Evolutionary conservation across 768 basidiomycete species (phyloP).

Genomic region (Boletus bicolor): DNA sequence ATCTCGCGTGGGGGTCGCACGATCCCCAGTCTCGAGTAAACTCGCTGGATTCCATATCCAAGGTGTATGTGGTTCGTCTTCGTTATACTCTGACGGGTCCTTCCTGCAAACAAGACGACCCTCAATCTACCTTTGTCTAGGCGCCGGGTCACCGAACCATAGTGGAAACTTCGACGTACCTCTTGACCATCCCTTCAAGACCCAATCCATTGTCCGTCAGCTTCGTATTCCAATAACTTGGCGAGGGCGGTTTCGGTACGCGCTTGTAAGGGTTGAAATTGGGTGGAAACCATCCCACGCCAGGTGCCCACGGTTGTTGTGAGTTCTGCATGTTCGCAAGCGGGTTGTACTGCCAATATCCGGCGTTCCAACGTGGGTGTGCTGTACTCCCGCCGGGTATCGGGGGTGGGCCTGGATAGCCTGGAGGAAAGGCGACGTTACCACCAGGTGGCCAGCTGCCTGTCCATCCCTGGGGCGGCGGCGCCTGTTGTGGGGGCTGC

Average conservation of each 20-base stretch:
- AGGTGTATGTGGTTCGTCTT: constrained; percentile 51
- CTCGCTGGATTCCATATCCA: constrained; percentile 70
- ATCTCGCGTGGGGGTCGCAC: constrained; percentile 30
- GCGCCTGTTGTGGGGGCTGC: constrained; percentile 24
- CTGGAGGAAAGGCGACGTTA: constrained; percentile 30
- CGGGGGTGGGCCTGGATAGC: constrained; percentile 50
- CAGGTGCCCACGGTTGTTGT: constrained; percentile 34
- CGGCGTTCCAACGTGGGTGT: constrained; percentile 47
- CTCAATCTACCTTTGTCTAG: not conserved
- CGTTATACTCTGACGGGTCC: constrained; percentile 33
- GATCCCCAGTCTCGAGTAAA: constrained; percentile 32
- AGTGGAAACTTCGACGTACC: constrained; percentile 39
- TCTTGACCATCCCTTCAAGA: constrained; percentile 57
- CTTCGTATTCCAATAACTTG: constrained; percentile 59
- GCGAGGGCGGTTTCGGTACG: constrained; percentile 54
- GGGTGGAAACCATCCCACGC: constrained; percentile 29
- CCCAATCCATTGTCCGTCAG: constrained; percentile 63
- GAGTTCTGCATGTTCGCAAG: constrained; percentile 27
- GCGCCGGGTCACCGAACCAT: not conserved
- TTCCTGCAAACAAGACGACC: constrained; percentile 9
- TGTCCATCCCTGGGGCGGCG: constrained; percentile 33
- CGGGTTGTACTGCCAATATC: constrained; percentile 52
- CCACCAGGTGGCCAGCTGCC: constrained; percentile 36
- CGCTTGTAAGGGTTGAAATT: constrained; percentile 64
- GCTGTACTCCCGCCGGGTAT: constrained; percentile 47